These are phyloP conservation scores for Daedalea quercina DNA, from an alignment of 768 basidiomycete species.

Conservation along the genomic window DNA sequence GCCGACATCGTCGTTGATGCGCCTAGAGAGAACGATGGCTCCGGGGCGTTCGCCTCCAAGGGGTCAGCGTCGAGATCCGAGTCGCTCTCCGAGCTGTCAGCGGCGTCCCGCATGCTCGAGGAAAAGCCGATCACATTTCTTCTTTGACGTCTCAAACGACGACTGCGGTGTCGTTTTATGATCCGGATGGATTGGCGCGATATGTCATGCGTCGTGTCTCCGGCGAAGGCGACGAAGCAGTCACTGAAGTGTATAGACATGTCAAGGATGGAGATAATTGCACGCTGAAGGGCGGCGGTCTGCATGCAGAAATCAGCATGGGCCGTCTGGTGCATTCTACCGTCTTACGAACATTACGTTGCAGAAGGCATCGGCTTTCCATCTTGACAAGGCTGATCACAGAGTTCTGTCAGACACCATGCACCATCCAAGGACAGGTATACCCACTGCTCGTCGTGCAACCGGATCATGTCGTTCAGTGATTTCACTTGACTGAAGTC, in stretches of 20 bases:
- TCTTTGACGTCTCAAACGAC: conserved; percentile 47
- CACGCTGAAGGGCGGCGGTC: conserved; percentile 59
- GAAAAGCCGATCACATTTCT: conserved; percentile 61
- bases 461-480: conserved; percentile 67
- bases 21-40: conserved; percentile 37
- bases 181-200: conserved; percentile 41
- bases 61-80: conserved; percentile 22
- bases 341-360: conserved; percentile 38
- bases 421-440: not conserved
- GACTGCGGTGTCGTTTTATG: conserved; percentile 55
- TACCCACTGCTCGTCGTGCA: conserved; percentile 67
- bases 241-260: conserved; percentile 67
- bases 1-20: conserved; percentile 26
- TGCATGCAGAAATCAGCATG: conserved; percentile 19
- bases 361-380: conserved; percentile 56
- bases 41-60: conserved; percentile 12
- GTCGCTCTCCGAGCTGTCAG: conserved; percentile 37
- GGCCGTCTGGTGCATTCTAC: not conserved
- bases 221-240: conserved; percentile 52
- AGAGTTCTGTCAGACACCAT: not conserved
- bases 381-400: conserved; percentile 51
- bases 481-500: conserved; percentile 47
- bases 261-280: conserved; percentile 65
- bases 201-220: conserved; percentile 54
- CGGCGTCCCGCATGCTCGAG: conserved; percentile 24